A percentile compares a stretch with the other conserved stretches of the same genome.
These are phyloP conservation scores for Fonsecaea pugnacius DNA, from an alignment of 2,329 filamentous ascomycete species.

Conservation along the genomic window DNA sequence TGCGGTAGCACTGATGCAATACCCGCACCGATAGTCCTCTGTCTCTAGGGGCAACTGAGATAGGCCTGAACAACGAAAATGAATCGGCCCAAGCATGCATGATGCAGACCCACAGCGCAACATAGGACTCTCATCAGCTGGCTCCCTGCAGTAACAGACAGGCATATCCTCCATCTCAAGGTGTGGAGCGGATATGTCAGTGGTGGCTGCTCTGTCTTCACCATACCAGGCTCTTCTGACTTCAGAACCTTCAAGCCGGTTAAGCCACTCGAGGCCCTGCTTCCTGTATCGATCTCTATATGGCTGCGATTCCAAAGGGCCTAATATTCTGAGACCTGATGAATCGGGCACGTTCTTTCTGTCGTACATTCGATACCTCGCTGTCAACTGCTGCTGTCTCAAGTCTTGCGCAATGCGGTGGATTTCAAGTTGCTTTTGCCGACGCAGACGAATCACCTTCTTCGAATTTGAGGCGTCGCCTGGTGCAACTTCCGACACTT, in stretches of 20 bases:
- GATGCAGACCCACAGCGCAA: constrained; percentile 25
- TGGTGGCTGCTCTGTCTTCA: not conserved
- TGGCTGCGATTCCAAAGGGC: constrained; percentile 1
- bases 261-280: constrained; percentile 27
- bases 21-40: constrained; percentile 25
- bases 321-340: not conserved
- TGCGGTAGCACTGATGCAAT: constrained; percentile 17
- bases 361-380: not conserved
- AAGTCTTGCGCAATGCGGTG: constrained; percentile 12
- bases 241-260: constrained; percentile 12
- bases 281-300: constrained; percentile 32
- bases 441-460: constrained; percentile 19
- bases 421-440: constrained; percentile 30
- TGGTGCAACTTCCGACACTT: constrained; percentile 14
- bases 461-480: constrained; percentile 22
- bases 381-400: not conserved
- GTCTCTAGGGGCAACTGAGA: constrained; percentile 14
- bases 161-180: not conserved
- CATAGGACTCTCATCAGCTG: constrained; percentile 14
- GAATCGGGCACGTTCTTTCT: not conserved
- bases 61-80: constrained; percentile 30
- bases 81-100: constrained; percentile 31
- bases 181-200: not conserved
- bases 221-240: not conserved
- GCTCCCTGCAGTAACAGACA: constrained; percentile 27